phyloP scores from a whole-genome alignment of 495 filamentous ascomycete species.

The Penicillium alfredii region DNA sequence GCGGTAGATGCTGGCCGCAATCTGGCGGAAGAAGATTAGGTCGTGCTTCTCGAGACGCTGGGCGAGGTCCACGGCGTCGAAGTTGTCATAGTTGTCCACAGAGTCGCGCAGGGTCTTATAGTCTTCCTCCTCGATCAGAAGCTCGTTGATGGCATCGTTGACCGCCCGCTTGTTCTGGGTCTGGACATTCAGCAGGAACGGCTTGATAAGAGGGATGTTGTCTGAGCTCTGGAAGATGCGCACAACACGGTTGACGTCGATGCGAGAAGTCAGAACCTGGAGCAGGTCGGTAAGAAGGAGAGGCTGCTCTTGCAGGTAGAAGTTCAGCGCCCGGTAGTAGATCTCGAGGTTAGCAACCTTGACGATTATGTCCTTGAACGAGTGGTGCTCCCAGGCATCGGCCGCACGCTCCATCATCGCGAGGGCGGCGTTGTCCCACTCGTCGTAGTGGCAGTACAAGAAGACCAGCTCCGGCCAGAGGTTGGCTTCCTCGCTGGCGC shows the following conservation, averaged over 20 bases:
- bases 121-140: slow-evolving; percentile 98
- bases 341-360: slow-evolving; percentile 99
- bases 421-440: slow-evolving; percentile 96
- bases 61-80: slow-evolving; percentile 92
- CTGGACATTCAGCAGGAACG: slow-evolving; percentile 96
- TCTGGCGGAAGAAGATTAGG: slow-evolving; percentile 98
- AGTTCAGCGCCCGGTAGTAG: slow-evolving; percentile 96
- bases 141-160: slow-evolving; percentile 96
- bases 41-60: slow-evolving; percentile 93
- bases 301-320: slow-evolving; percentile 96
- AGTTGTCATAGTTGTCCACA: slow-evolving; percentile 98
- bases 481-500: slow-evolving; percentile 89
- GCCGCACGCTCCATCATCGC: slow-evolving; percentile 99
- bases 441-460: slow-evolving; percentile 98
- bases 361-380: slow-evolving; percentile 97
- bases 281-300: slow-evolving; percentile 92
- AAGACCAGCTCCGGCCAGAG: slow-evolving; percentile 98
- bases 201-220: slow-evolving; percentile 97
- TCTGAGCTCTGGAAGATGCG: slow-evolving; percentile 98
- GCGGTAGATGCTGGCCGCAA: slow-evolving; percentile 96
- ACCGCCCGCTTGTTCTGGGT: slow-evolving; percentile 95
- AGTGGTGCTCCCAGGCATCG: slow-evolving; percentile 99
- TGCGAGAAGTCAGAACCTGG: slow-evolving; percentile 81
- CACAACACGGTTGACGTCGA: slow-evolving; percentile 97
- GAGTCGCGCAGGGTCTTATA: slow-evolving; percentile 98